Conservation (phyloP, 2,329 filamentous ascomycete genomes). For the Trichoderma breve region DNA sequence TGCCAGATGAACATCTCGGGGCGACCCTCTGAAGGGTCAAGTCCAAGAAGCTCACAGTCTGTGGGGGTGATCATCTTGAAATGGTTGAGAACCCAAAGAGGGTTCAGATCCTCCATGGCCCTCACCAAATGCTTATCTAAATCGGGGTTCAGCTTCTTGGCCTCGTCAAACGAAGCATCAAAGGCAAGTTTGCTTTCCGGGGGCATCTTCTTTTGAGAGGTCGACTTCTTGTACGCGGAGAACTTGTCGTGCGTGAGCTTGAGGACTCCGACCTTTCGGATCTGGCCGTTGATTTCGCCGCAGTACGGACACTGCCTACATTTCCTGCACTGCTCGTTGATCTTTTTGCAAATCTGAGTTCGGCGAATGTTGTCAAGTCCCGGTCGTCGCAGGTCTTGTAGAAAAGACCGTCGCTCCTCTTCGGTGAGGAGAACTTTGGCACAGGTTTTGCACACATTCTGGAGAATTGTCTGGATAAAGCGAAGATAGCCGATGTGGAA, state of each 20-base stretch:
- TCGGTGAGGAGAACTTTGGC: constrained; percentile 80
- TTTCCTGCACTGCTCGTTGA: constrained; percentile 88
- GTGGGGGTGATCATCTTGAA: constrained; percentile 82
- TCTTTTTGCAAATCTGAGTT: constrained; percentile 79
- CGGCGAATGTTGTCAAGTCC: constrained; percentile 79
- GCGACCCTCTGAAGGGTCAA: constrained; percentile 80
- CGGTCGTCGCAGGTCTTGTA: constrained; percentile 77
- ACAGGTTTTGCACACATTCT: constrained; percentile 95
- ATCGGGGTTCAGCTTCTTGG: constrained; percentile 74
- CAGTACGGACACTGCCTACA: constrained; percentile 79
- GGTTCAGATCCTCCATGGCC: constrained; percentile 91
- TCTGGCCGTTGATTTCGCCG: constrained; percentile 78
- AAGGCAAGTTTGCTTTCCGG: constrained; percentile 81
- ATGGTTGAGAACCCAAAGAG: constrained; percentile 81
- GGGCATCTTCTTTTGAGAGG: constrained; percentile 76
- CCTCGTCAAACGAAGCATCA: constrained; percentile 79
- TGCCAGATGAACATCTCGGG: constrained; percentile 99
- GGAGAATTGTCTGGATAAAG: constrained; percentile 85
- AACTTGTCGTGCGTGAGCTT: constrained; percentile 96
- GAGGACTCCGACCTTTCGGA: constrained; percentile 87
- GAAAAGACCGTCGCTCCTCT: constrained; percentile 69
- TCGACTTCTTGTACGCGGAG: constrained; percentile 81
- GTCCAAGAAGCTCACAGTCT: constrained; percentile 87
- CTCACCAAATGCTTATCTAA: constrained; percentile 89
- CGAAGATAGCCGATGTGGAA: constrained; percentile 97